A percentile compares a stretch with the other conserved stretches of the same genome.
phyloP scores from a whole-genome alignment of 2,329 filamentous ascomycete species.

The Hyphodiscus sp. region DNA sequence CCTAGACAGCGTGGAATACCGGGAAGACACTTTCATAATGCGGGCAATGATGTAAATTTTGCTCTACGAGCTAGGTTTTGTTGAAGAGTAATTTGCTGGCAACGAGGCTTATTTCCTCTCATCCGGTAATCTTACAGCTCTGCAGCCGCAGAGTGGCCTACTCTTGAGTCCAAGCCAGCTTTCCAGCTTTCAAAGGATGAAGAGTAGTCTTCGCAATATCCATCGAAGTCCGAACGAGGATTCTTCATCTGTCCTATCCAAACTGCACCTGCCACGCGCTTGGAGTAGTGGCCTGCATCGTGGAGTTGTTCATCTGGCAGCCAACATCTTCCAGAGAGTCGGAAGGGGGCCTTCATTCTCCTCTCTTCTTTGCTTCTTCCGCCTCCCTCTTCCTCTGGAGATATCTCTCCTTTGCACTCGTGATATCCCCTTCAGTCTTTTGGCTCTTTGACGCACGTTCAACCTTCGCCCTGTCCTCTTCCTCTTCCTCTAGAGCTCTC shows the following conservation, averaged over 20 bases:
- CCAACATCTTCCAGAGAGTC: neutral
- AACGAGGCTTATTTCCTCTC: too few relatives aligned
- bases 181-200: too few relatives aligned
- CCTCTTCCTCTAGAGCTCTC: conserved; percentile 62
- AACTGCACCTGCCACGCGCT: neutral
- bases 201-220: neutral
- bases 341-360: conserved; percentile 11
- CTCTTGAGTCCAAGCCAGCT: too few relatives aligned
- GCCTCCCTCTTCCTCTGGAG: conserved; percentile 69
- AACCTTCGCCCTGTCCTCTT: conserved; percentile 53
- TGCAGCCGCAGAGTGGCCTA: too few relatives aligned
- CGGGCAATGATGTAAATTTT: too few relatives aligned
- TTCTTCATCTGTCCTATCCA: neutral
- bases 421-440: conserved; percentile 72
- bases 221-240: neutral
- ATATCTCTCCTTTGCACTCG: conserved; percentile 73
- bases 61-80: too few relatives aligned
- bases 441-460: conserved; percentile 66
- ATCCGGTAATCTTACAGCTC: too few relatives aligned
- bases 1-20: too few relatives aligned
- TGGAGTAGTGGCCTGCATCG: neutral
- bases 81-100: too few relatives aligned
- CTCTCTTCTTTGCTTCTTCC: conserved; percentile 58
- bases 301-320: neutral
- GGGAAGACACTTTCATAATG: too few relatives aligned